phyloP scores from a whole-genome alignment of 805 yeast genomes.

The Candida sphagnicola region DNA sequence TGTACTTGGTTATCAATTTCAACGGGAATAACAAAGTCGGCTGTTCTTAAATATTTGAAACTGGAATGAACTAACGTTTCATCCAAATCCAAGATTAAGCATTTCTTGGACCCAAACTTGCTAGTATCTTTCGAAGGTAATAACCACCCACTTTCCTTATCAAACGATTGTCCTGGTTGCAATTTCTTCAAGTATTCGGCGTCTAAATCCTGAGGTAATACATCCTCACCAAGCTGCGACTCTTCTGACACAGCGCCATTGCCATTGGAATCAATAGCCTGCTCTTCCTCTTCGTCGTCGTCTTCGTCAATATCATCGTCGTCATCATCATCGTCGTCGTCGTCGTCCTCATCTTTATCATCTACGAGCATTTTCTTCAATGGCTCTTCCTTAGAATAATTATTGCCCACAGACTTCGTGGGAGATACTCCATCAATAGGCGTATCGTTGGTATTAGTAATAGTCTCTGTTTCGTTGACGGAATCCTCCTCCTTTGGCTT shows the following conservation, averaged over 20 bases:
- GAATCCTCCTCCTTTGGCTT: constrained; percentile 28
- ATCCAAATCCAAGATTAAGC: constrained; percentile 87
- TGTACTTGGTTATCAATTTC: constrained; percentile 91
- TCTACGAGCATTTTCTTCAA: constrained; percentile 8
- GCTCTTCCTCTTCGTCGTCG: constrained; percentile 12
- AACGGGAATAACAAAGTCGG: constrained; percentile 96
- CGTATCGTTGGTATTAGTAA: constrained; percentile 34
- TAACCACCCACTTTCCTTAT: constrained; percentile 59
- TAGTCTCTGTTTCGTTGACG: constrained; percentile 39
- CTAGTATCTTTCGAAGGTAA: constrained; percentile 50
- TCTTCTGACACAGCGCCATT: background rate
- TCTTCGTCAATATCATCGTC: constrained; percentile 5
- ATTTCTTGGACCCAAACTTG: constrained; percentile 62
- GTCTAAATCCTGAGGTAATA: constrained; percentile 19
- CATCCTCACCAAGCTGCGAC: background rate
- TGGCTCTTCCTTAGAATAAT: constrained; percentile 1
- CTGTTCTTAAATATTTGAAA: constrained; percentile 84
- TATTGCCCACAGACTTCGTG: background rate
- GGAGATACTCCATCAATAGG: constrained; percentile 3
- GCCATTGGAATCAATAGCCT: constrained; percentile 14
- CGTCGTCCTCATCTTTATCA: constrained; percentile 3
- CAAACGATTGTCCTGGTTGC: constrained; percentile 69
- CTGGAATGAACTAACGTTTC: constrained; percentile 96
- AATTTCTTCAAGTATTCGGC: constrained; percentile 56
- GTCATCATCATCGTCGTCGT: constrained; percentile 5